Conservation (phyloP, 257 asterid genomes). For the Dorcoceras hygrometricum region DNA sequence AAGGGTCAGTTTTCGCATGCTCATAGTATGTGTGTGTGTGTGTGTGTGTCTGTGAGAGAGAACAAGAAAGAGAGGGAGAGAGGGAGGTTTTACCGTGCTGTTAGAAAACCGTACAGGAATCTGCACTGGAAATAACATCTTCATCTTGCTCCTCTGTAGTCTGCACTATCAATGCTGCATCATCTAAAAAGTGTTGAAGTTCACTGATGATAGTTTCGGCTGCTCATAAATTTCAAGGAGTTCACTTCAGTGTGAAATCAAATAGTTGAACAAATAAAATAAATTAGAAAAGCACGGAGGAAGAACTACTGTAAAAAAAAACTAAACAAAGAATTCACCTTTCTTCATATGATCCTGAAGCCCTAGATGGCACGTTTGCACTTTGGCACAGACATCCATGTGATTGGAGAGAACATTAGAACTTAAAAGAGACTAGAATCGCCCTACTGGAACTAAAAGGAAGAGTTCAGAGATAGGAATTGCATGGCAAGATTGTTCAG, state of each 20-base stretch:
- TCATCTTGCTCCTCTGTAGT: slow-evolving; percentile 33
- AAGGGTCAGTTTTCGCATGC: not conserved
- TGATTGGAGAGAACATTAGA: slow-evolving; percentile 28
- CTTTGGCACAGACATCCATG: slow-evolving; percentile 56
- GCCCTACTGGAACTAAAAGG: not conserved
- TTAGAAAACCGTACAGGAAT: not conserved
- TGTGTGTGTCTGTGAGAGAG: too few species aligned
- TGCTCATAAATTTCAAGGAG: slow-evolving; percentile 33
- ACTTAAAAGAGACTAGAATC: slow-evolving; percentile 15
- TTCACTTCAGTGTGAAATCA: slow-evolving; percentile 6
- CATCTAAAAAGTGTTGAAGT: slow-evolving; percentile 53
- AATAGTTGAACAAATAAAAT: not conserved
- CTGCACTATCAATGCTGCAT: slow-evolving; percentile 42
- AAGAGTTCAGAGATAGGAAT: not conserved
- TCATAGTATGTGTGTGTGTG: not conserved
- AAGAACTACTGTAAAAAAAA: not conserved
- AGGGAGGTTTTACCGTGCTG: not conserved
- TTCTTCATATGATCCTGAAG: slow-evolving; percentile 49
- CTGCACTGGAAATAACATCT: slow-evolving; percentile 19
- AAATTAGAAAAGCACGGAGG: not conserved
- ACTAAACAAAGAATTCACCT: slow-evolving; percentile 44
- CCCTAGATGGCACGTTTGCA: slow-evolving; percentile 67
- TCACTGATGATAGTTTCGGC: slow-evolving; percentile 48
- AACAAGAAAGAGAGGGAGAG: not conserved
- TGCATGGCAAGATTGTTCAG: not conserved